Evolutionary conservation across 1,284 basidiomycete species (phyloP).

Genomic region (Cystobasidium pallidum): DNA sequence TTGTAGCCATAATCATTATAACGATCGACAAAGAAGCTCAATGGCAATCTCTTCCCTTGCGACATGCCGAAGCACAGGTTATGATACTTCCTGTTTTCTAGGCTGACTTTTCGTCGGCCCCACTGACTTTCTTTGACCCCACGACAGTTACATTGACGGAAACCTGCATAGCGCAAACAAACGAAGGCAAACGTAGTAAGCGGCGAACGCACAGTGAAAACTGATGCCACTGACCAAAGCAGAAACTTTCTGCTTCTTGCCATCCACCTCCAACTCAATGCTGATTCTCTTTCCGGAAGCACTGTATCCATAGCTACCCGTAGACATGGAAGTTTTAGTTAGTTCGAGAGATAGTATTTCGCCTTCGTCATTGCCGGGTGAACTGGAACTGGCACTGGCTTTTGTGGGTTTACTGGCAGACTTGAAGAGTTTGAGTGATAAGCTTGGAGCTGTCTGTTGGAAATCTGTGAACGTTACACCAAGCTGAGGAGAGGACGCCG

Average conservation of each 20-base stretch:
- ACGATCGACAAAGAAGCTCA: not conserved
- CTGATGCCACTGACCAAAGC: constrained; percentile 11
- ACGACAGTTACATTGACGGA: constrained; percentile 26
- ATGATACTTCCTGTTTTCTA: no score
- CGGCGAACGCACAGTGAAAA: not conserved
- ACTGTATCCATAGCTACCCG: constrained; percentile 29
- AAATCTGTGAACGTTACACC: constrained; percentile 26
- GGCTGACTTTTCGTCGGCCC: not conserved
- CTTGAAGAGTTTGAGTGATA: constrained; percentile 11
- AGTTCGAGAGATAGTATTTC: constrained; percentile 24
- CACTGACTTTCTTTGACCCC: constrained; percentile 21
- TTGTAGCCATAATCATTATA: not conserved
- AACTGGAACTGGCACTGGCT: not conserved
- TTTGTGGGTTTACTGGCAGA: constrained; percentile 15
- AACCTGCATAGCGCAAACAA: constrained; percentile 2
- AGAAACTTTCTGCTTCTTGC: constrained; percentile 23
- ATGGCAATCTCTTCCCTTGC: no score
- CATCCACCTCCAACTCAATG: constrained; percentile 36
- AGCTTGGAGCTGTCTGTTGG: constrained; percentile 10
- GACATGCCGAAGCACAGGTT: no score
- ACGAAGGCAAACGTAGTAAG: not conserved
- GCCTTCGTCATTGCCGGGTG: not conserved
- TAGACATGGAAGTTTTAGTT: constrained; percentile 6
- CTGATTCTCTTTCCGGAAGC: constrained; percentile 12
- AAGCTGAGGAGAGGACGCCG: no score